Evolutionary conservation across 1,139 yeast genomes (phyloP).

Genomic region (Debaryomyces sp.): DNA sequence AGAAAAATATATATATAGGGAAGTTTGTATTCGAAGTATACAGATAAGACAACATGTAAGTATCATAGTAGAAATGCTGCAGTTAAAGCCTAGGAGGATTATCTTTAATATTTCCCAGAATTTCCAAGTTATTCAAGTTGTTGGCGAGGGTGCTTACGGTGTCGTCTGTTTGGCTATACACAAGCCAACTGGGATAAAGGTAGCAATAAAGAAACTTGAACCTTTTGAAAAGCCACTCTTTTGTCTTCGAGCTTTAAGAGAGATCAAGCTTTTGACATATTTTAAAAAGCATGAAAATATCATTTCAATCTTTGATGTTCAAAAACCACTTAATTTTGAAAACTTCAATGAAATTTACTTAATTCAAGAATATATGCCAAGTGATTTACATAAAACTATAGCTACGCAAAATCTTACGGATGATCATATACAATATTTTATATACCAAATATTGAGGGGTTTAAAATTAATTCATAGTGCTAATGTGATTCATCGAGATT

Average conservation of each 20-base stretch:
- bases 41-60: not conserved
- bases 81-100: constrained; percentile 20
- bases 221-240: constrained; percentile 42
- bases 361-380: constrained; percentile 73
- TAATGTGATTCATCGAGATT: constrained; percentile 42
- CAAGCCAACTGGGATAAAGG: constrained; percentile 38
- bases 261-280: constrained; percentile 37
- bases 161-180: constrained; percentile 45
- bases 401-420: constrained; percentile 55
- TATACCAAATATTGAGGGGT: constrained; percentile 66
- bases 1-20: not conserved
- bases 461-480: constrained; percentile 67
- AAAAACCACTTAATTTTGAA: constrained; percentile 35
- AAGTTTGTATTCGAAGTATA: not conserved
- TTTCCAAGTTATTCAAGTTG: constrained; percentile 44
- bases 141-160: constrained; percentile 53
- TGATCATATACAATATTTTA: constrained; percentile 69
- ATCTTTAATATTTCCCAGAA: constrained; percentile 34
- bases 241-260: constrained; percentile 46
- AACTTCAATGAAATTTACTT: constrained; percentile 66
- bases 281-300: constrained; percentile 46
- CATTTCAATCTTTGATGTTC: constrained; percentile 40
- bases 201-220: constrained; percentile 47
- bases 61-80: not conserved
- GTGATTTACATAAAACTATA: constrained; percentile 64